Evolutionary conservation across 2,329 filamentous ascomycete species (phyloP), one percentile per base, ranked within the genome.

Genomic region (Colletotrichum lindemuthianum): DNA sequence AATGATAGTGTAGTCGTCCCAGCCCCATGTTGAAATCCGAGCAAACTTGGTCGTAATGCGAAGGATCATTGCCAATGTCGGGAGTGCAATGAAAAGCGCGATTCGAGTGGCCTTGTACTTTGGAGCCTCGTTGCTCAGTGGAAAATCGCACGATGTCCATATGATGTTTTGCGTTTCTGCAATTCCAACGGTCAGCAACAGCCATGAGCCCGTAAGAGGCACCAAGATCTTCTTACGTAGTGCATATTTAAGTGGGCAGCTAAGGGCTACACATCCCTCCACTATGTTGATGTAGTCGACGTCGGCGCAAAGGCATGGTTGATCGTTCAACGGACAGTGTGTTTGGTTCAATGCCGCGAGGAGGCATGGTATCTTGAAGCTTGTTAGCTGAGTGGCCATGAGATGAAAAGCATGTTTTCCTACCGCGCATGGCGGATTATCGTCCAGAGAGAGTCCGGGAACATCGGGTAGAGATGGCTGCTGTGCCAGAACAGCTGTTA

Each of bases 161-260:
- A 45, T 63, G 8, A 52, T 45, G 13, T 63, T 61, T 13, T 41
- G 13, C 8, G 59, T 51, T 1, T 45, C 59, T 63, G 33, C 8
- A 36, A n/a, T 7, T 8, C 3, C 32, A 15, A n/a, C 8, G 6
- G 3, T 57, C 9, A 57, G 34, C 6, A 3, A 8, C 9, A 36
- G n/a, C 12, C 15, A 40, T 34, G 33, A 24, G 6, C 10, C 36
- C 0, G 2, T 45, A 6, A 11, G 43, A 6, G 13, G 44, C 34
- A 1, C 9, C 32, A 6, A 10, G 1, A 8, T 0, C 12, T 15
- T 4, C 51, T 8, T 55, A 65, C 61, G 6, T 1, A 65, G 37
- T 7, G 61, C 51, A 16, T 50, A 47, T 15, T 53, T 65, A 2
- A 65, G 58, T 15, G 61, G 58, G 39, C 61, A 65, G 45, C 58